Conservation (phyloP, 495 filamentous ascomycete species). For the Aspergillus carlsbadensis region DNA sequence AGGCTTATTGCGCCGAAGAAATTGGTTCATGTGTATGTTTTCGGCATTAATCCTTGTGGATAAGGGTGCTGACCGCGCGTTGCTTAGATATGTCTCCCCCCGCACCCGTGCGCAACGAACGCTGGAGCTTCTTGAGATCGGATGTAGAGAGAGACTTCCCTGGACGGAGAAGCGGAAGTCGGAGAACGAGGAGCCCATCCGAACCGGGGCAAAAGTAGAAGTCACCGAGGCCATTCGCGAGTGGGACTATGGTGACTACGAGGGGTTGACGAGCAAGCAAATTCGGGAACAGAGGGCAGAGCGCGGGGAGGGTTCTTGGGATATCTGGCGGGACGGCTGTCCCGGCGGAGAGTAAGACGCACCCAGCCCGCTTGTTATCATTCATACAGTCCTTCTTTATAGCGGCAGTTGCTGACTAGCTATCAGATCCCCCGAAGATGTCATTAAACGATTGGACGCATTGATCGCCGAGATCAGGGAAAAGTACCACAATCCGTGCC, state of each 20-base stretch:
- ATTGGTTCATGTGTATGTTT: conserved; percentile 67
- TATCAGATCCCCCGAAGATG: conserved; percentile 61
- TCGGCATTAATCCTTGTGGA: background rate
- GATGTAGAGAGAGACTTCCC: conserved; percentile 51
- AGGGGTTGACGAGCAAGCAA: conserved; percentile 76
- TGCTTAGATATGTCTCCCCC: conserved; percentile 75
- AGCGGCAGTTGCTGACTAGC: background rate
- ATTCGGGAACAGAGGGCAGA: conserved; percentile 58
- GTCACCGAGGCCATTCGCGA: conserved; percentile 80
- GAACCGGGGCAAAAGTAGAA: conserved; percentile 55
- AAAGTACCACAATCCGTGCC: conserved; percentile 48
- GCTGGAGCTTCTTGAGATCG: conserved; percentile 73
- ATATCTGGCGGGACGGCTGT: conserved; percentile 87
- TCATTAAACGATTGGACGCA: conserved; percentile 67
- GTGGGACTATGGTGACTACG: conserved; percentile 97
- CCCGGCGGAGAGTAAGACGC: conserved; percentile 58
- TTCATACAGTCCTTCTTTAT: background rate
- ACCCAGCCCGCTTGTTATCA: background rate
- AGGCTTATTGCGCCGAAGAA: conserved; percentile 82
- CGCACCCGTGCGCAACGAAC: conserved; percentile 83
- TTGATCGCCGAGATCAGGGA: conserved; percentile 71
- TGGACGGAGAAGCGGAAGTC: conserved; percentile 50
- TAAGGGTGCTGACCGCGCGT: background rate
- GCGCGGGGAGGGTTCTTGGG: conserved; percentile 52
- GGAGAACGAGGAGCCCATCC: conserved; percentile 37